Evolutionary conservation across 352 stramenopile species (phyloP).

Genomic region (Pseudoperonospora humuli): DNA sequence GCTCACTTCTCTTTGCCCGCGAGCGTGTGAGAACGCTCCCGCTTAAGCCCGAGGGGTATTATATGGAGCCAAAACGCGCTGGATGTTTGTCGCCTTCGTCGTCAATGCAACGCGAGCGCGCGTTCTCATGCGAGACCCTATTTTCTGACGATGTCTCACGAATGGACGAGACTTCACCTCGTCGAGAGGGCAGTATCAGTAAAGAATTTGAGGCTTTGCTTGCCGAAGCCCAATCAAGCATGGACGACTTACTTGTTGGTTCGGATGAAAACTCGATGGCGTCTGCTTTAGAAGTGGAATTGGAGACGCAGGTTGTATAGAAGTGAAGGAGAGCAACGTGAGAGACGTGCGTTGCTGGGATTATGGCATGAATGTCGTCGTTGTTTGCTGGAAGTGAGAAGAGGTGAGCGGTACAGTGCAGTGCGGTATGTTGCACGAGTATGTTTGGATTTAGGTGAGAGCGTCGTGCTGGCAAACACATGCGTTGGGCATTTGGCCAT

Average conservation of each 20-base stretch:
- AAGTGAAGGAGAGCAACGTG: constrained; percentile 6
- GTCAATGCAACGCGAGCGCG: constrained; percentile 16
- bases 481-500: too few relatives aligned
- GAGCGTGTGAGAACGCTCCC: constrained; percentile 66
- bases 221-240: constrained; percentile 62
- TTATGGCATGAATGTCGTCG: not conserved
- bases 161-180: constrained; percentile 11
- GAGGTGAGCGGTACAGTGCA: too few relatives aligned
- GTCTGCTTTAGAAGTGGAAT: constrained; percentile 15
- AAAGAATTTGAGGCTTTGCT: constrained; percentile 68
- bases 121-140: constrained; percentile 31
- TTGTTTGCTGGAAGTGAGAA: not conserved
- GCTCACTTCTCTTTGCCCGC: constrained; percentile 68
- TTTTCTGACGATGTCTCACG: constrained; percentile 43
- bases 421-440: too few relatives aligned
- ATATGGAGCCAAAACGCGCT: constrained; percentile 59
- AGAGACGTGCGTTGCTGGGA: not conserved
- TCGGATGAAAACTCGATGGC: constrained; percentile 4
- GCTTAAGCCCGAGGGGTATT: constrained; percentile 77
- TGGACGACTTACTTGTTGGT: constrained; percentile 41
- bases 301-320: constrained; percentile 30
- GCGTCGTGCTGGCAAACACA: constrained; percentile 4
- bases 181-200: constrained; percentile 35
- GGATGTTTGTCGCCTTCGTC: constrained; percentile 22
- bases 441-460: too few relatives aligned